Base-by-base conservation (phyloP, 129 eudicot species). In the Flaveria trinervia region DNA sequence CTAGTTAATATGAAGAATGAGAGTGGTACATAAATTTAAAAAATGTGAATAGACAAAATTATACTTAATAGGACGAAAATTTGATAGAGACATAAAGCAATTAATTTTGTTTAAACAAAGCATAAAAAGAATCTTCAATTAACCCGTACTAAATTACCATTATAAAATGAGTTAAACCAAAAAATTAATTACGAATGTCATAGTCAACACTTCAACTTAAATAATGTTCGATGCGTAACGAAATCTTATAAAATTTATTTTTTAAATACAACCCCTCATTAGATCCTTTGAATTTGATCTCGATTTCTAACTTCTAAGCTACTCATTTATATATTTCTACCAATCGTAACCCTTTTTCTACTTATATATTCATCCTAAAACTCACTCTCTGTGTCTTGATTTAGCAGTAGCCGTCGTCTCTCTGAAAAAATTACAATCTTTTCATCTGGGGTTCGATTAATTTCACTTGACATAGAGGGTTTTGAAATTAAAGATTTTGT, bases 281-380 rank as follows among this genome's bases (percentile, higher is more conserved):
- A 68, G 71, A 68, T 74, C 80, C 84, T 74, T 80, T 80, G 84
- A 56, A 80, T 68, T 73, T 74, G 76, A 67, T 9, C 84, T 68
- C 65, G 13, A 28, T 74, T 80, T 69, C 70, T 57, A 80, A 74
- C 84, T 80, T 80, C 84, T 56, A 80, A 80, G 84, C 80, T 74
- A 74, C 80, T 74, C 75, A 45, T 73, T 65, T 18, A 65, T 41
- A 80, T 44, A 48, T 52, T 66, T 28, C 62, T 30, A 71, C 70
- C n/a, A 65, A 65, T 72, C 9, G 33, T 15, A 59, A 80, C 80
- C 79, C 74, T 44, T 73, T 74, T 66, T 66, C 65, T 74, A 78
- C 66, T 51, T 80, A 72, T 52, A 72, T n/a, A 59, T 44, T 64
- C 73, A 18, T 41, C 49, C 68, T 41, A 14, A 80, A 73, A 54